A percentile compares a stretch with the other conserved stretches of the same genome.
Conservation (phyloP, 1,139 yeast genomes). For the Kurtzmaniella quercitrusa region DNA sequence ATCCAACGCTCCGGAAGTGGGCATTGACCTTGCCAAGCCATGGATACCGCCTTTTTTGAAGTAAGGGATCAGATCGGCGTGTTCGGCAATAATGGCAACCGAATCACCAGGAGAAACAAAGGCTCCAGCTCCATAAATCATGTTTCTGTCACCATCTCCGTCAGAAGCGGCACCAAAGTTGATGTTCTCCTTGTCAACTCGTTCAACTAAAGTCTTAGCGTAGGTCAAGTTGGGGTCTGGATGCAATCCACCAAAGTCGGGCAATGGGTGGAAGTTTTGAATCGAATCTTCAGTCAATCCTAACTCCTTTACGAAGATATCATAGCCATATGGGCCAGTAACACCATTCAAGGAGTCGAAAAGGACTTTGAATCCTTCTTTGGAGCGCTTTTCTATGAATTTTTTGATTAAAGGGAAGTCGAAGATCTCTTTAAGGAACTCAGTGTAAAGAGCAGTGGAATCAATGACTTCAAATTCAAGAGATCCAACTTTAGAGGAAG, state of each 20-base stretch:
- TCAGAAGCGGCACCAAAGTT: conserved; percentile 98
- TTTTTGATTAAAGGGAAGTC: conserved; percentile 78
- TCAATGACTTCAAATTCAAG: conserved; percentile 77
- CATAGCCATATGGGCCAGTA: conserved; percentile 93
- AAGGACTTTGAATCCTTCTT: conserved; percentile 61
- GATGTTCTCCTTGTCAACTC: conserved; percentile 73
- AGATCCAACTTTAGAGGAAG: conserved; percentile 48
- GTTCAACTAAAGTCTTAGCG: conserved; percentile 80
- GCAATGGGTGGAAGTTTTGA: conserved; percentile 74
- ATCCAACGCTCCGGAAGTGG: conserved; percentile 93
- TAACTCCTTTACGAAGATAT: conserved; percentile 78
- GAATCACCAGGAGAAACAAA: conserved; percentile 99
- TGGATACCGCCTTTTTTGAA: conserved; percentile 80
- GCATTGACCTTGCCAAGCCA: conserved; percentile 98
- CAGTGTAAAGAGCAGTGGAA: conserved; percentile 72
- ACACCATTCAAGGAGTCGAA: conserved; percentile 94
- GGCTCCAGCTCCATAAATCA: conserved; percentile 95
- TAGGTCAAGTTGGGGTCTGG: conserved; percentile 98
- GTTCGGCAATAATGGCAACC: conserved; percentile 95
- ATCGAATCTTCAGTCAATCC: conserved; percentile 68
- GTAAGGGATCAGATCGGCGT: conserved; percentile 85
- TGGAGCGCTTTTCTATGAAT: conserved; percentile 50
- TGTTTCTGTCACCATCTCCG: conserved; percentile 98
- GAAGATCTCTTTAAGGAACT: conserved; percentile 77
- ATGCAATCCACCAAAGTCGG: conserved; percentile 96